Percentiles rank a stretch among this genome's conserved stretches.
These are phyloP conservation scores for Endocalyx cinctus DNA, from an alignment of 2,329 filamentous ascomycete genomes.

Conservation along the genomic window DNA sequence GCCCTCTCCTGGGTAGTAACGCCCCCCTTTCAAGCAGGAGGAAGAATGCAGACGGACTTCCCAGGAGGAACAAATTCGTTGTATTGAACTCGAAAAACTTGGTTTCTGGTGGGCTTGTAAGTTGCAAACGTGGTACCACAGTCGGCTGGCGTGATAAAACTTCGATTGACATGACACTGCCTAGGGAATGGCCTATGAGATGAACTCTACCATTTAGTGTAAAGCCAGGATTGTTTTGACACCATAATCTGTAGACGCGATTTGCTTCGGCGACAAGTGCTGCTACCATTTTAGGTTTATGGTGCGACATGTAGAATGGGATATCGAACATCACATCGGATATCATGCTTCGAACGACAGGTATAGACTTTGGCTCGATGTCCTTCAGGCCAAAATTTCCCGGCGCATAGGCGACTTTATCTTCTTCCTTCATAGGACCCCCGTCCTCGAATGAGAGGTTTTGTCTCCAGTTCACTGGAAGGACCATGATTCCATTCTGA, in stretches of 20 bases:
- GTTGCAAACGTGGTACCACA: conserved; percentile 48
- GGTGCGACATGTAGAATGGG: conserved; percentile 94
- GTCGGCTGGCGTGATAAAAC: conserved; percentile 88
- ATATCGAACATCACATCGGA: conserved; percentile 98
- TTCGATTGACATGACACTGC: conserved; percentile 91
- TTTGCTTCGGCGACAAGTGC: conserved; percentile 90
- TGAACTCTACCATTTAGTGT: conserved; percentile 77
- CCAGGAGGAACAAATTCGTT: conserved; percentile 80
- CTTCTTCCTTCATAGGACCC: conserved; percentile 52
- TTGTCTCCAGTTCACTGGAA: conserved; percentile 92
- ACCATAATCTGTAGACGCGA: conserved; percentile 93
- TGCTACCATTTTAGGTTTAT: conserved; percentile 90
- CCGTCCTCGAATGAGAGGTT: conserved; percentile 83
- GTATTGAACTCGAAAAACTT: conserved; percentile 87
- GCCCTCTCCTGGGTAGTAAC: conserved; percentile 71
- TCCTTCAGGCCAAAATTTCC: conserved; percentile 69
- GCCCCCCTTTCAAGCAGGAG: conserved; percentile 71
- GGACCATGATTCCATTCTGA: conserved; percentile 87
- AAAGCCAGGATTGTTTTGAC: conserved; percentile 86
- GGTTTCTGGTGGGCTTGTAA: conserved; percentile 37
- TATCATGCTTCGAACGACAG: conserved; percentile 88
- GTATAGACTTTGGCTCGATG: conserved; percentile 86
- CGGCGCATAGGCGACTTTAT: conserved; percentile 48
- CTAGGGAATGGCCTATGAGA: conserved; percentile 87
- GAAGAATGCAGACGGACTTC: conserved; percentile 91